Base-by-base conservation (phyloP, 1,139 yeast genomes). In the Zygosaccharomyces sapae region DNA sequence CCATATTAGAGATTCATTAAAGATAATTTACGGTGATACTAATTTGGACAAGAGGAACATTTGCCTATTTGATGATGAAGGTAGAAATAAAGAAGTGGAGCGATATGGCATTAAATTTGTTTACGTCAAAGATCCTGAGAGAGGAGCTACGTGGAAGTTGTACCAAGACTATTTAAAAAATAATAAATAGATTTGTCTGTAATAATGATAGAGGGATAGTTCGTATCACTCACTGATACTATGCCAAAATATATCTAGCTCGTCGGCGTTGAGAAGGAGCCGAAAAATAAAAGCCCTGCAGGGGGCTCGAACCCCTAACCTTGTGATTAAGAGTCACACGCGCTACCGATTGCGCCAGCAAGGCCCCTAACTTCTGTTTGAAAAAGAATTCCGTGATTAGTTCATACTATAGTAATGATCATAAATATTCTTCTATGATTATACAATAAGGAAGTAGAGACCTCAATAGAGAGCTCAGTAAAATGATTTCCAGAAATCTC, bases 21-120 rank as follows among this genome's bases (percentile, higher is more conserved):
- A 76, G 5, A 74, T 73, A 0, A 65, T 70, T 42, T 73, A 72
- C 45, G 76, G 71, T 25, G 63, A 76, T 47, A 61, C 59, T 12
- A 45, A 57, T 24, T 44, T 61, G 22, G 53, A 54, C 8, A 60
- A 65, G 8, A 72, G 75, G 2, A 68, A 70, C 24, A 73, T 79
- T 55, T 72, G 79, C 34, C 65, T 81, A 34, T 80, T 73, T 55
- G 85, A 80, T 56, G 85, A 80, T 59, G 86, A 80, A 55, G 61
- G 64, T 45, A 71, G 85, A 58, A 80, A 80, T 55, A 70, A 66
- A 54, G 86, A 80, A 54, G 85, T 80, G 2, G 74, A 72, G 52
- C 50, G 51, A 9, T 70, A 77, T 33, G 78, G 79, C 12, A 79
- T 81, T 49, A 71, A 72, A 48, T 80, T 79, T 62, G 75, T 65